A percentile compares a stretch with the other conserved stretches of the same genome.
Evolutionary conservation across 2,329 filamentous ascomycete genomes (phyloP).

Genomic region (Arthrobotrys musiformis): DNA sequence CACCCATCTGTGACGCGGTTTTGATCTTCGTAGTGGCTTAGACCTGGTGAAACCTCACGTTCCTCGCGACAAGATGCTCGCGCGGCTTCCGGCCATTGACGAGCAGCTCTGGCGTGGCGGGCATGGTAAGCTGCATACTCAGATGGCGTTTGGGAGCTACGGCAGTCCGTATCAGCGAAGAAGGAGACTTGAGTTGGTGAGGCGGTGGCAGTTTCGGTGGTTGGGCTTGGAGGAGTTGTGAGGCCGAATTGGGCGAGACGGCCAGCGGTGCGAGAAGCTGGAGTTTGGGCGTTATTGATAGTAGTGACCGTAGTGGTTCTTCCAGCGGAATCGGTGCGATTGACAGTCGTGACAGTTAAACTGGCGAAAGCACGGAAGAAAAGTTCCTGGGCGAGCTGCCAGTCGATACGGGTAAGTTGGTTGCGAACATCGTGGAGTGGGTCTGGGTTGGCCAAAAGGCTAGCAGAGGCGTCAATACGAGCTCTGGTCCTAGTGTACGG

Average conservation of each 20-base stretch:
- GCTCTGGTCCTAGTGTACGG: neutral
- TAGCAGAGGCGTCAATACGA: neutral
- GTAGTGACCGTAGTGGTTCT: neutral
- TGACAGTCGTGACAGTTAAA: neutral
- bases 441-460: neutral
- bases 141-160: constrained; percentile 1
- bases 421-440: constrained; percentile 1
- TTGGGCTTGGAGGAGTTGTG: neutral
- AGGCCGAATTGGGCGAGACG: constrained; percentile 10
- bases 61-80: constrained; percentile 5
- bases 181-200: constrained; percentile 13
- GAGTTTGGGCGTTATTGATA: neutral
- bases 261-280: neutral
- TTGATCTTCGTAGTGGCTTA: constrained; percentile 13
- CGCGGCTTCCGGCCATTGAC: constrained; percentile 17
- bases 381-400: neutral
- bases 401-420: constrained; percentile 1
- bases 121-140: constrained; percentile 9
- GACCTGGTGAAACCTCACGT: constrained; percentile 12
- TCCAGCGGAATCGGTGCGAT: neutral
- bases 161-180: constrained; percentile 25
- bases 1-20: constrained; percentile 7
- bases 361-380: neutral
- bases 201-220: neutral
- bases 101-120: neutral